Percentiles rank a stretch among this genome's conserved stretches.
These are phyloP conservation scores for Xylona heveae DNA, from an alignment of 495 filamentous ascomycete genomes.

Conservation along the genomic window DNA sequence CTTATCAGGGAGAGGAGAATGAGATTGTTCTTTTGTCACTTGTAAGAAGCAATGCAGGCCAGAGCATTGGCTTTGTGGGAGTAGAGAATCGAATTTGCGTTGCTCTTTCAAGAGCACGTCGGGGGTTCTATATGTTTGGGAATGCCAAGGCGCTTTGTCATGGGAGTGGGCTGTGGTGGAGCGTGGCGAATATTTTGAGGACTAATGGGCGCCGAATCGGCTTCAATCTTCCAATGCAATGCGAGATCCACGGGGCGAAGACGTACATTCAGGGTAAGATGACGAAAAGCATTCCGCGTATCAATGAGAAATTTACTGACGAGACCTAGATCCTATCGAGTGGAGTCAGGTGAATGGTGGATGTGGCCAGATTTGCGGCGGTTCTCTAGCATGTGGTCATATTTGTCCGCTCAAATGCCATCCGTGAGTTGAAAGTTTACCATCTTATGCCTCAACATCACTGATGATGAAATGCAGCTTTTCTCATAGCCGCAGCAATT, in stretches of 20 bases:
- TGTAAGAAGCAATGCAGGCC: constrained; percentile 42
- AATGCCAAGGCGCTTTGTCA: constrained; percentile 35
- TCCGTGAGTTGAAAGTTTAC: constrained; percentile 13
- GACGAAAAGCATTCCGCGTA: constrained; percentile 12
- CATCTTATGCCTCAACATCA: background rate
- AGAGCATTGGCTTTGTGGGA: constrained; percentile 45
- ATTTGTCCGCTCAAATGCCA: constrained; percentile 25
- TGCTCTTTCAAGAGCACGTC: constrained; percentile 65
- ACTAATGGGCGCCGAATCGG: constrained; percentile 13
- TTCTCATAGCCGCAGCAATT: background rate
- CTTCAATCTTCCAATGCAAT: constrained; percentile 15
- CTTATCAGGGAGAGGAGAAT: constrained; percentile 91
- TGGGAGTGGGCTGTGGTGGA: constrained; percentile 16
- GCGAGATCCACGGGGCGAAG: constrained; percentile 14
- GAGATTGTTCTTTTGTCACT: constrained; percentile 68
- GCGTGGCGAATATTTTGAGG: constrained; percentile 10
- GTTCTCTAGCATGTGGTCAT: constrained; percentile 24
- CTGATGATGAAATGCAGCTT: constrained; percentile 8
- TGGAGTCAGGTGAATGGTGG: constrained; percentile 32
- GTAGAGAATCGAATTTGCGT: constrained; percentile 71
- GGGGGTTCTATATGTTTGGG: constrained; percentile 78
- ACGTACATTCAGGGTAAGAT: constrained; percentile 16
- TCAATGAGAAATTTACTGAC: background rate
- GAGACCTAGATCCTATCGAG: constrained; percentile 20
- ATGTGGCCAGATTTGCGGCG: constrained; percentile 28